A percentile compares a stretch with the other conserved stretches of the same genome.
Evolutionary conservation across 73 alveolate species (phyloP).

Genomic region (Paramecium caudatum): DNA sequence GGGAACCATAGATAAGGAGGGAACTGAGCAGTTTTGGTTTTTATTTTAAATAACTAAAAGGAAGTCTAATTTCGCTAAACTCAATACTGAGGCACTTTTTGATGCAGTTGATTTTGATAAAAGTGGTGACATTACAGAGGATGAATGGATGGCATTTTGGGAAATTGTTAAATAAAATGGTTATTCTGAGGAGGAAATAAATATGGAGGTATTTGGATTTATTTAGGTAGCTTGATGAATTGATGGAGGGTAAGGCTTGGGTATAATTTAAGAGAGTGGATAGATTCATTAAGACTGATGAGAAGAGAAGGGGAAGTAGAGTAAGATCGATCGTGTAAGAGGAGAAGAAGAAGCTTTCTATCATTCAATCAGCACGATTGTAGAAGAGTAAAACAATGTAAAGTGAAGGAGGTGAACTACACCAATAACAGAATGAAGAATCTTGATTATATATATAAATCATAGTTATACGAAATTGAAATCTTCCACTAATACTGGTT

Average conservation of each 20-base stretch:
- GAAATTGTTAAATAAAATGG: constrained; percentile 65
- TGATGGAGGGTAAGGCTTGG: constrained; percentile 77
- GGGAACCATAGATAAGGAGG: constrained; percentile 70
- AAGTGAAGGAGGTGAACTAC: constrained; percentile 35
- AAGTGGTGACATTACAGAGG: constrained; percentile 75
- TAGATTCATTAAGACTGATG: constrained; percentile 61
- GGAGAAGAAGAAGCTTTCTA: constrained; percentile 61
- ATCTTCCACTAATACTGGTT: constrained; percentile 70
- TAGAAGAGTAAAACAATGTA: constrained; percentile 30
- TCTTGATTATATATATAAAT: constrained; percentile 15
- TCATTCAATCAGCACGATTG: constrained; percentile 3
- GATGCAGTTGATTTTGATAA: constrained; percentile 76
- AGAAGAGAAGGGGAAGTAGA: constrained; percentile 43
- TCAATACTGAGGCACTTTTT: constrained; percentile 74
- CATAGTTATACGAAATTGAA: constrained; percentile 65
- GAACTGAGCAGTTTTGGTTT: constrained; percentile 70
- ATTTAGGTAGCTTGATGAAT: constrained; percentile 53
- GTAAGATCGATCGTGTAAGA: constrained; percentile 64
- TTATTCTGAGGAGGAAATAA: constrained; percentile 72
- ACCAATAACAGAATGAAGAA: neutral
- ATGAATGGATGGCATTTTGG: constrained; percentile 78
- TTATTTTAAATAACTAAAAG: neutral
- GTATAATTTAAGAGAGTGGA: constrained; percentile 73
- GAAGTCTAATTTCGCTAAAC: constrained; percentile 72
- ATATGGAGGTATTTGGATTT: constrained; percentile 62